Evolutionary conservation across 768 basidiomycete species (phyloP), one percentile per base, ranked within the genome.

Genomic region (Baorangia bicolor): DNA sequence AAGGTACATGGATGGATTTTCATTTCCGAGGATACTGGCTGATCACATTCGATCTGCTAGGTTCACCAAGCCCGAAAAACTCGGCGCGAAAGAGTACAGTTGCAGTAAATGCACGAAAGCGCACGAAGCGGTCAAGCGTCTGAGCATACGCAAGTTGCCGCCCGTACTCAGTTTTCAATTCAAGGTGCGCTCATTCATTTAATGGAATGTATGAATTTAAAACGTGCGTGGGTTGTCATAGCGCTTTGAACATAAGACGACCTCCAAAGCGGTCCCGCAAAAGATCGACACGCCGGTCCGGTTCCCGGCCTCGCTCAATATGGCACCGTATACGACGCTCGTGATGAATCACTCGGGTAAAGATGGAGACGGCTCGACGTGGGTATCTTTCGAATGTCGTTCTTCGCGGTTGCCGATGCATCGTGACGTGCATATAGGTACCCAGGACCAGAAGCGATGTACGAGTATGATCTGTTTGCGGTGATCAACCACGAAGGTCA

Each of bases 401-500:
- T 18, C 38, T 14, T 21, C 12, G 21, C 10, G 27, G 33, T 18
- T 11, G 20, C 28, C 35, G 13, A 35, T 2, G 47, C n/a, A n/a
- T 14, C 25, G 23, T 12, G 25, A 43, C 31, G 40, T 14, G 31
- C 30, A 31, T 20, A 7, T 58, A 83, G 78, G 39, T 72, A 77
- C 55, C 75, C 78, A 4, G 84, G 83, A 7, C 84, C 90, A 0
- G 79, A 85, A 27, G 77, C 80, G 13, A 78, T 92, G 77, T 96
- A 90, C 69, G 86, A 90, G 45, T 98, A 95, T 67, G 92, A 96
- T 66, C 82, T 98, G 3, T 93, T 94, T 64, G 88, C 91, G 25
- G 93, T 97, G 37, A 88, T 98, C 56, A 94, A 91, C 62, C 94
- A 98, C 69, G 93, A 97, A 70, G 95, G 95, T 6, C 88, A 90